These are phyloP conservation scores for Babesia bigemina DNA, from an alignment of 169 alveolate genomes.

Conservation along the genomic window DNA sequence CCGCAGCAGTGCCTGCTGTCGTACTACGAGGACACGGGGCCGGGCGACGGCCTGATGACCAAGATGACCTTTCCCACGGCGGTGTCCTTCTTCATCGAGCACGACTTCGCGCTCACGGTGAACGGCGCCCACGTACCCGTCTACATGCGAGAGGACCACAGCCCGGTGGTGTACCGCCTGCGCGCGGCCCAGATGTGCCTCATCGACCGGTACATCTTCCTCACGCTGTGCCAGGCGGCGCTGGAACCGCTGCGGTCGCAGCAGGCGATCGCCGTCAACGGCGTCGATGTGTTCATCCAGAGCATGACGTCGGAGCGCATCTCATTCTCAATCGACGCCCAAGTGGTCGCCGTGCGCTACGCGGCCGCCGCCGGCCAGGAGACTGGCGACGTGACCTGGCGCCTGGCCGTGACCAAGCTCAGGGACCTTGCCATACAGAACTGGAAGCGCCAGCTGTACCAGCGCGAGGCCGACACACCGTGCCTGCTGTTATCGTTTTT, in stretches of 20 bases:
- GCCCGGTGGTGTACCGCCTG: conserved; percentile 32
- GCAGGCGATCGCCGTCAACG: conserved; percentile 18
- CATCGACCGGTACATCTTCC: conserved; percentile 58
- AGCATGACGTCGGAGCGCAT: conserved; percentile 49
- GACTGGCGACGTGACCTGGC: conserved; percentile 61
- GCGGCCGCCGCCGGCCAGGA: conserved; percentile 35
- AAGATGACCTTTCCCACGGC: conserved; percentile 50
- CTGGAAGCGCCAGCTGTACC: conserved; percentile 62
- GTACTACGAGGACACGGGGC: conserved; percentile 32
- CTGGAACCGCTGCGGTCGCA: conserved; percentile 23
- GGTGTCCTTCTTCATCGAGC: conserved; percentile 54
- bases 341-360: conserved; percentile 33
- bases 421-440: conserved; percentile 45
- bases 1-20: conserved; percentile 60
- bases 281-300: conserved; percentile 20
- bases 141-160: conserved; percentile 24
- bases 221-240: conserved; percentile 35
- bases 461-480: not conserved
- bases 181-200: conserved; percentile 54
- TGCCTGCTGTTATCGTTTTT: conserved; percentile 25
- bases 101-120: conserved; percentile 35
- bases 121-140: conserved; percentile 52
- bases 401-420: conserved; percentile 51
- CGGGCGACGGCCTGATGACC: conserved; percentile 29
- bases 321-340: conserved; percentile 6